phyloP scores from a whole-genome alignment of 1,284 basidiomycete genomes.

The Porodaedalea pini region DNA sequence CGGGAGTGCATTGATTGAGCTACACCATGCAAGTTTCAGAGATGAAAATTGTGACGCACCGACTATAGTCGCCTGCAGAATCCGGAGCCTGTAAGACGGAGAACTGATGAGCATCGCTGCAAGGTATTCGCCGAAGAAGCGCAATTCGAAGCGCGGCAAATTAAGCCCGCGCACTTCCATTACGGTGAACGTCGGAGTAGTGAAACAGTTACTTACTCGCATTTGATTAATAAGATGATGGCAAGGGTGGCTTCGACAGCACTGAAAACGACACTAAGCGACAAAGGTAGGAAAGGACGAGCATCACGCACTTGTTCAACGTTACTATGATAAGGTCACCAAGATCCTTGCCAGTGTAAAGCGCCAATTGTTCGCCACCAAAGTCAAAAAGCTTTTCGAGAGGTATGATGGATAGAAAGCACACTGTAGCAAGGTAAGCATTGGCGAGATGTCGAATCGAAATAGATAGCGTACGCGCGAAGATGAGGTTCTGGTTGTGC shows the following conservation, averaged over 20 bases:
- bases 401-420: slow-evolving; percentile 25
- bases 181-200: not conserved
- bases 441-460: slow-evolving; percentile 39
- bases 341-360: slow-evolving; percentile 25
- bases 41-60: slow-evolving; percentile 32
- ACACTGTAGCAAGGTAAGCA: slow-evolving; percentile 40
- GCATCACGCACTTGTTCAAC: slow-evolving; percentile 31
- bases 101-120: not conserved
- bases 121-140: not conserved
- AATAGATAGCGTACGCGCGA: slow-evolving; percentile 34
- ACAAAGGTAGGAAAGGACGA: not conserved
- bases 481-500: slow-evolving; percentile 28
- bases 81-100: slow-evolving; percentile 32
- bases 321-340: slow-evolving; percentile 29
- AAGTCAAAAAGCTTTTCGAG: slow-evolving; percentile 29
- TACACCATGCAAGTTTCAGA: not conserved
- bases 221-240: slow-evolving; percentile 58
- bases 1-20: not conserved
- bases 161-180: not conserved
- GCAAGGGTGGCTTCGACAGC: slow-evolving; percentile 60
- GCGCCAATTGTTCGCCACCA: slow-evolving; percentile 27
- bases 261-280: slow-evolving; percentile 23
- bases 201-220: slow-evolving; percentile 49
- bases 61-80: slow-evolving; percentile 57
- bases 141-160: not conserved